Evolutionary conservation across 1,284 basidiomycete genomes (phyloP).

Genomic region (Phylloporus sp.): DNA sequence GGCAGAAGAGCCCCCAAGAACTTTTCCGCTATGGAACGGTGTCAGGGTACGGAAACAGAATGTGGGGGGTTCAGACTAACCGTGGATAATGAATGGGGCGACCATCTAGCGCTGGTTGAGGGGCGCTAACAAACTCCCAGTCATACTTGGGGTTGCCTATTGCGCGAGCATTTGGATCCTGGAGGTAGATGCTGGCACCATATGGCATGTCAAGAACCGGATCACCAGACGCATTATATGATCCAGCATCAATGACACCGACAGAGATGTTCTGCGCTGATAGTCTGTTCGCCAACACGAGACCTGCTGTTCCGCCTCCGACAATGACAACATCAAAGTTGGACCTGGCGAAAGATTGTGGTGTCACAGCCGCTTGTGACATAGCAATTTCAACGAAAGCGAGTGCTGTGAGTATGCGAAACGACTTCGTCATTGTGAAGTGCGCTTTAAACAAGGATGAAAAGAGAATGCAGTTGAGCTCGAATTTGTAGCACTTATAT

Average conservation of each 20-base stretch:
- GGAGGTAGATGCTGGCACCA: not conserved
- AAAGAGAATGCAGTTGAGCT: too few relatives aligned
- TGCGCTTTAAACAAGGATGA: not conserved
- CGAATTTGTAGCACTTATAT: not conserved
- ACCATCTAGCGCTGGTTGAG: conserved; percentile 1
- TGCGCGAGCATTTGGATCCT: not conserved
- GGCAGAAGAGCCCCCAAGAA: conserved; percentile 9
- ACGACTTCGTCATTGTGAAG: conserved; percentile 6
- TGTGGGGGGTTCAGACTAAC: not conserved
- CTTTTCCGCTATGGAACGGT: not conserved
- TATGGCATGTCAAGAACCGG: not conserved
- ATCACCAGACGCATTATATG: not conserved
- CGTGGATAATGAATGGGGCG: conserved; percentile 2
- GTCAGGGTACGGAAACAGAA: not conserved
- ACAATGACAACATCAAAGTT: not conserved
- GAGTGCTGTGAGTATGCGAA: not conserved
- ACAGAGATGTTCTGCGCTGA: not conserved
- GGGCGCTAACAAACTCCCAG: conserved; percentile 3
- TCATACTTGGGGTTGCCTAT: not conserved
- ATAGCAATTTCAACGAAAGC: not conserved
- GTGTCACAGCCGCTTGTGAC: not conserved
- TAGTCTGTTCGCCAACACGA: not conserved
- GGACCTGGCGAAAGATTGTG: not conserved
- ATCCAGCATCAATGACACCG: conserved; percentile 5
- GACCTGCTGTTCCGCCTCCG: not conserved